phyloP scores from a whole-genome alignment of 306 rosid species.

The Citrullus mucosospermus region DNA sequence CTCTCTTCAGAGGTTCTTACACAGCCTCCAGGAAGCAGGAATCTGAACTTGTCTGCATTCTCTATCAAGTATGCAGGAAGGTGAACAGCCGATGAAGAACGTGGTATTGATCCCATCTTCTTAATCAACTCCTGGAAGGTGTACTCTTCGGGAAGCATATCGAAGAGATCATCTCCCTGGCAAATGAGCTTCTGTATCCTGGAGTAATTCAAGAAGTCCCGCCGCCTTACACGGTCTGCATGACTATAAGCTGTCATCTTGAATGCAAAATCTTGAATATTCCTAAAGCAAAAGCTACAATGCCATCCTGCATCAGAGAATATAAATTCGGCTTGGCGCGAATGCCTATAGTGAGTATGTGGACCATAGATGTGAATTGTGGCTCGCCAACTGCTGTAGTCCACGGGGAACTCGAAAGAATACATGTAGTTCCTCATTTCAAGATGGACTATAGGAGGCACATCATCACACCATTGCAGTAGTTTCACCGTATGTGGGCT shows the following conservation, averaged over 20 bases:
- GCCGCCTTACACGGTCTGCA: slow-evolving; percentile 61
- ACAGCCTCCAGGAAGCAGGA: slow-evolving; percentile 94
- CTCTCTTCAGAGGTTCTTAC: slow-evolving; percentile 26
- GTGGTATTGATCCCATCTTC: slow-evolving; percentile 75
- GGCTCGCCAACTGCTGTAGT: slow-evolving; percentile 90
- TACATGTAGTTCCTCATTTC: slow-evolving; percentile 81
- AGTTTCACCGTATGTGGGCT: slow-evolving; percentile 66
- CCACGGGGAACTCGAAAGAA: slow-evolving; percentile 82
- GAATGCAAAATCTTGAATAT: slow-evolving; percentile 58
- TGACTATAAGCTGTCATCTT: slow-evolving; percentile 95
- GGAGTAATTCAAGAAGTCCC: slow-evolving; percentile 39
- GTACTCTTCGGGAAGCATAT: slow-evolving; percentile 89
- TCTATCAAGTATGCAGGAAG: slow-evolving; percentile 72
- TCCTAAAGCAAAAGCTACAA: slow-evolving; percentile 79
- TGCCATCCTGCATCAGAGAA: slow-evolving; percentile 93
- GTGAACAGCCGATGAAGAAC: slow-evolving; percentile 74
- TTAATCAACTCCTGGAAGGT: slow-evolving; percentile 61
- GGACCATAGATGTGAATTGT: slow-evolving; percentile 45
- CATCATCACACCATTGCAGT: slow-evolving; percentile 81
- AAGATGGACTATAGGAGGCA: slow-evolving; percentile 71
- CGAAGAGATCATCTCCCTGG: slow-evolving; percentile 59
- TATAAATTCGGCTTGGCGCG: slow-evolving; percentile 39
- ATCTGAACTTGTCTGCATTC: slow-evolving; percentile 61
- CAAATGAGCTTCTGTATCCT: slow-evolving; percentile 74
- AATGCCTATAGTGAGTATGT: slow-evolving; percentile 45